A percentile compares a stretch with the other conserved stretches of the same genome.
Evolutionary conservation across 805 yeast genomes (phyloP).

Genomic region (Wickerhamiella spandovensis): DNA sequence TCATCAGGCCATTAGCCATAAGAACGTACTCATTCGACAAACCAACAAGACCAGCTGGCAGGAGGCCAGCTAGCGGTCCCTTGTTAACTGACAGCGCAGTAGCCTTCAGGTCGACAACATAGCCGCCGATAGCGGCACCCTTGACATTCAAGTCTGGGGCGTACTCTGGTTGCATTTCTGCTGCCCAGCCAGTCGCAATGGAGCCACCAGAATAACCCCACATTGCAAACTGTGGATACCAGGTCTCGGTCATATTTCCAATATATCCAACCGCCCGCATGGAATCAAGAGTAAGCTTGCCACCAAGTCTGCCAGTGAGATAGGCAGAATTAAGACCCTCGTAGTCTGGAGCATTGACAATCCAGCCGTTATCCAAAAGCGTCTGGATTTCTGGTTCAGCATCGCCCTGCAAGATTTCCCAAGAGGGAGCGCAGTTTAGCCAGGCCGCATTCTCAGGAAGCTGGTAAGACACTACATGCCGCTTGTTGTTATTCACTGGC

Average conservation of each 20-base stretch:
- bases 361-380: conserved; percentile 11
- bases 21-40: conserved; percentile 14
- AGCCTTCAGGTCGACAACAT: conserved; percentile 8
- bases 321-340: conserved; percentile 21
- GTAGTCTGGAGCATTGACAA: conserved; percentile 18
- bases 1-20: conserved; percentile 4
- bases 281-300: conserved; percentile 21
- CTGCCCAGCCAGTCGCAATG: conserved; percentile 18
- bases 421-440: conserved; percentile 17
- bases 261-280: conserved; percentile 14
- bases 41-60: conserved; percentile 18
- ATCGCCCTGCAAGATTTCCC: conserved; percentile 6
- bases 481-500: conserved; percentile 9
- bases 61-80: conserved; percentile 14
- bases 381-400: conserved; percentile 8
- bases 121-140: conserved; percentile 9
- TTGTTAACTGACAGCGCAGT: conserved; percentile 11
- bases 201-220: too few species aligned
- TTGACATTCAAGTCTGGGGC: conserved; percentile 15
- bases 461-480: conserved; percentile 14
- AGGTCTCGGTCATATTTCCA: conserved; percentile 8
- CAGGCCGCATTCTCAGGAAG: conserved; percentile 15
- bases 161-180: conserved; percentile 17
- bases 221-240: conserved; percentile 4
- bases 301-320: conserved; percentile 20